These are phyloP conservation scores for Penicillium bovifimosum DNA, from an alignment of 495 filamentous ascomycete genomes.

Conservation along the genomic window DNA sequence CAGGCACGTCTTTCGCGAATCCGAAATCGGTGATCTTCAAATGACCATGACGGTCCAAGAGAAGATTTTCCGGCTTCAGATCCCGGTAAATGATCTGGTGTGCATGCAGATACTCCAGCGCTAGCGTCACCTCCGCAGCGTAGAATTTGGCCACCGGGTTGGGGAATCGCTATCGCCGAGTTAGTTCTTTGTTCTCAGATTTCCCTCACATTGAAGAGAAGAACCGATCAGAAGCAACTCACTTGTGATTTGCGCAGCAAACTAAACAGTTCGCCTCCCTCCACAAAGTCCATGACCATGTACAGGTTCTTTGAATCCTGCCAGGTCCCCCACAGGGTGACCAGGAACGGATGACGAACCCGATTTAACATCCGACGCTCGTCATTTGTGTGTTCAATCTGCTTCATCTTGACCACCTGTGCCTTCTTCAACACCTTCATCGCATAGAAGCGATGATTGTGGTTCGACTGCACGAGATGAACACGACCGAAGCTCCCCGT, in stretches of 20 bases:
- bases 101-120: slow-evolving; percentile 91
- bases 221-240: slow-evolving; percentile 27
- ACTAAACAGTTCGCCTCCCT: slow-evolving; percentile 96
- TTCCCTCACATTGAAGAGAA: background rate
- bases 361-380: slow-evolving; percentile 91
- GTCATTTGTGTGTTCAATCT: slow-evolving; percentile 98
- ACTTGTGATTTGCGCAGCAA: slow-evolving; percentile 94
- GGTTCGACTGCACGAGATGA: slow-evolving; percentile 91
- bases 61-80: slow-evolving; percentile 91
- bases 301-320: slow-evolving; percentile 93
- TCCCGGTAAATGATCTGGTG: slow-evolving; percentile 97
- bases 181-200: background rate
- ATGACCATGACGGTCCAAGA: slow-evolving; percentile 93
- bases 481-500: slow-evolving; percentile 97
- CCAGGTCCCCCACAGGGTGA: slow-evolving; percentile 97
- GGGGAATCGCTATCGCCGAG: slow-evolving; percentile 71
- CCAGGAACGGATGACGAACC: slow-evolving; percentile 94
- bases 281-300: slow-evolving; percentile 99
- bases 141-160: slow-evolving; percentile 99
- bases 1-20: slow-evolving; percentile 95
- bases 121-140: slow-evolving; percentile 92
- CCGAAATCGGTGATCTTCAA: slow-evolving; percentile 99
- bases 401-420: slow-evolving; percentile 99
- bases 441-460: slow-evolving; percentile 96
- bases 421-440: slow-evolving; percentile 97